These are phyloP conservation scores for Novakomyces olei DNA, from an alignment of 805 yeast genomes.

Conservation along the genomic window DNA sequence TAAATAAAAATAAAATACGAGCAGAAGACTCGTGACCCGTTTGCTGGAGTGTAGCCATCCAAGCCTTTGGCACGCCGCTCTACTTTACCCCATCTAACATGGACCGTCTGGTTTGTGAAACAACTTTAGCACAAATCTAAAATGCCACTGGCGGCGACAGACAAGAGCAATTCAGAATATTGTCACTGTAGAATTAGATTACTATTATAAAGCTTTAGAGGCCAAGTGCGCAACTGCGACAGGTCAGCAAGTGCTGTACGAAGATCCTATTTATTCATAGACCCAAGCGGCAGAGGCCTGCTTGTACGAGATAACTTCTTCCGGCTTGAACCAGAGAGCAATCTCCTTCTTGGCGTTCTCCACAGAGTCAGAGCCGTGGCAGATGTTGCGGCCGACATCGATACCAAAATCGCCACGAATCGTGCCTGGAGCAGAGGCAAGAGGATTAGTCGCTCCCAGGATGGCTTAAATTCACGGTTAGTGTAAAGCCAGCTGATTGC, in stretches of 20 bases:
- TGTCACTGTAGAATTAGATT: too few species aligned
- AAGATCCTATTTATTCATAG: constrained; percentile 47
- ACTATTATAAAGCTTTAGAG: too few species aligned
- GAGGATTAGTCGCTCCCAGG: constrained; percentile 98
- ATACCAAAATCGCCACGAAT: constrained; percentile 98
- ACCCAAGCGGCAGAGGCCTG: constrained; percentile 71
- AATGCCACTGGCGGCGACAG: too few species aligned
- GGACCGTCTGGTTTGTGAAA: too few species aligned
- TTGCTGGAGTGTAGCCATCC: too few species aligned
- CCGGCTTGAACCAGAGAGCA: constrained; percentile 90
- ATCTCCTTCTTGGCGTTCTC: constrained; percentile 95
- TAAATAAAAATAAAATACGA: too few species aligned
- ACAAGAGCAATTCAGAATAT: too few species aligned
- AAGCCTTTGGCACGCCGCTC: too few species aligned
- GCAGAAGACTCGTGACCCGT: too few species aligned
- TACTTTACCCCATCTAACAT: too few species aligned
- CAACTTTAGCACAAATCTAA: too few species aligned
- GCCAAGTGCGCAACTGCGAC: too few species aligned
- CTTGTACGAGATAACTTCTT: constrained; percentile 84
- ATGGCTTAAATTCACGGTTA: constrained; percentile 20
- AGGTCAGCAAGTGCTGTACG: not conserved
- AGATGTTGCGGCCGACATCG: constrained; percentile 97
- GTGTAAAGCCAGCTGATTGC: not conserved
- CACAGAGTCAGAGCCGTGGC: constrained; percentile 98
- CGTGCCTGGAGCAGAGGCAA: constrained; percentile 94